Percentiles rank a stretch among this genome's conserved stretches.
Evolutionary conservation across 1,284 basidiomycete species (phyloP).

Genomic region (Moniliella sp.): DNA sequence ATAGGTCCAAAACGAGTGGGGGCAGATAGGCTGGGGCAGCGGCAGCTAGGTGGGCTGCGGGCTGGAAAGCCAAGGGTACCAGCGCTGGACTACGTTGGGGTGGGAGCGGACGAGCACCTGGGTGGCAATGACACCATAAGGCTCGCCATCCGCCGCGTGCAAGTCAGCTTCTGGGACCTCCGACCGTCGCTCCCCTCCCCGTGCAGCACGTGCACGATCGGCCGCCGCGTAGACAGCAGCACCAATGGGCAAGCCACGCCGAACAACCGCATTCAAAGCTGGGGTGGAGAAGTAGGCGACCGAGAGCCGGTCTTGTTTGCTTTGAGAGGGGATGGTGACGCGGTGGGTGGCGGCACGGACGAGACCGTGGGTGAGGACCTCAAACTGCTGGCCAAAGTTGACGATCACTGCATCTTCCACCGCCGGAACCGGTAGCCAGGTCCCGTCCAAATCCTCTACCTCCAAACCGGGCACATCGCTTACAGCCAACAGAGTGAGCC

Average conservation of each 20-base stretch:
- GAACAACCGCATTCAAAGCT: constrained; percentile 5
- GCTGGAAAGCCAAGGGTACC: too few relatives aligned
- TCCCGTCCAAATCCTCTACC: constrained; percentile 13
- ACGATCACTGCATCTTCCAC: constrained; percentile 9
- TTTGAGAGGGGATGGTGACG: constrained; percentile 4
- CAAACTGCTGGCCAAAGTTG: constrained; percentile 27
- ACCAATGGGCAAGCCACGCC: neutral
- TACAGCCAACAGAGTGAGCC: constrained; percentile 2
- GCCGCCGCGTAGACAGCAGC: neutral
- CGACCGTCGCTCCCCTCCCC: neutral
- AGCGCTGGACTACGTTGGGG: neutral
- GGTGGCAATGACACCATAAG: constrained; percentile 1
- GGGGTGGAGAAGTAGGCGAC: constrained; percentile 19
- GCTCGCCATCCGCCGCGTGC: neutral
- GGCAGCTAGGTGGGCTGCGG: too few relatives aligned
- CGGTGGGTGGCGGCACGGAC: constrained; percentile 20
- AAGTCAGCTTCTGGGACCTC: neutral
- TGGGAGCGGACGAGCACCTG: constrained; percentile 1
- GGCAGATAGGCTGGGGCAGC: too few relatives aligned
- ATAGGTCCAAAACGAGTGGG: too few relatives aligned
- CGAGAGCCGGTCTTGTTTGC: constrained; percentile 1
- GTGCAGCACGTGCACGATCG: neutral
- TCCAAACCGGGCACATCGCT: constrained; percentile 11
- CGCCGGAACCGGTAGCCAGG: constrained; percentile 15
- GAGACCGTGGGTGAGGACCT: constrained; percentile 11